A percentile compares a stretch with the other conserved stretches of the same genome.
These are phyloP conservation scores for Orbilia ellipsospora DNA, from an alignment of 2,329 filamentous ascomycete genomes.

Conservation along the genomic window DNA sequence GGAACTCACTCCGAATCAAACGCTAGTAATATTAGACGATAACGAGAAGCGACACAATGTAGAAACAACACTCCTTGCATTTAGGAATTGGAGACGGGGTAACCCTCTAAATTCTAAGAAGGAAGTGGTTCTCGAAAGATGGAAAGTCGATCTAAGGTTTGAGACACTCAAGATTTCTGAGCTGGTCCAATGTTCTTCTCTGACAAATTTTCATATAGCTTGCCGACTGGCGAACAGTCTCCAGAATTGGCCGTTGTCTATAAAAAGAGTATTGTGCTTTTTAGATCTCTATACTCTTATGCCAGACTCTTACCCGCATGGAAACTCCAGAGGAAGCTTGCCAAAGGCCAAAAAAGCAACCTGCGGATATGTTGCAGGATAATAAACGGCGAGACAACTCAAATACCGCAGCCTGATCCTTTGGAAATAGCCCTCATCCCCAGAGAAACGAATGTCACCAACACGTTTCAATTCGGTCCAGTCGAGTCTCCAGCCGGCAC, in stretches of 20 bases:
- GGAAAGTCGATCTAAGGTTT: constrained; percentile 82
- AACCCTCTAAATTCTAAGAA: constrained; percentile 65
- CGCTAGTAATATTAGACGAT: constrained; percentile 86
- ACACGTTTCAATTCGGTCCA: constrained; percentile 82
- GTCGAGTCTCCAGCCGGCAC: constrained; percentile 88
- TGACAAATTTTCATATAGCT: constrained; percentile 25
- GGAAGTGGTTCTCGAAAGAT: constrained; percentile 88
- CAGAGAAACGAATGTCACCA: constrained; percentile 72
- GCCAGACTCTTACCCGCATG: constrained; percentile 85
- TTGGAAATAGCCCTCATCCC: constrained; percentile 77
- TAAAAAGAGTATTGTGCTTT: constrained; percentile 96
- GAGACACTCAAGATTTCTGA: too few relatives aligned
- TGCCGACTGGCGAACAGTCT: constrained; percentile 36
- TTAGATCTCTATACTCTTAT: constrained; percentile 85
- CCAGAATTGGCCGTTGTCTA: constrained; percentile 85
- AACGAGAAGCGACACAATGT: constrained; percentile 94
- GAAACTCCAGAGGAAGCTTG: constrained; percentile 81
- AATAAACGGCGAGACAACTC: constrained; percentile 69
- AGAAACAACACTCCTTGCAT: constrained; percentile 78
- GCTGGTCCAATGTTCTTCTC: neutral
- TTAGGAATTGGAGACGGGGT: constrained; percentile 62
- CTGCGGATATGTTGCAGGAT: constrained; percentile 85
- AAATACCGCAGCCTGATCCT: constrained; percentile 72
- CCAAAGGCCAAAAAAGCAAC: constrained; percentile 73
- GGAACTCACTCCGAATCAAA: constrained; percentile 82